Evolutionary conservation across 1,284 basidiomycete species (phyloP).

Genomic region (Austroboletus niveus): DNA sequence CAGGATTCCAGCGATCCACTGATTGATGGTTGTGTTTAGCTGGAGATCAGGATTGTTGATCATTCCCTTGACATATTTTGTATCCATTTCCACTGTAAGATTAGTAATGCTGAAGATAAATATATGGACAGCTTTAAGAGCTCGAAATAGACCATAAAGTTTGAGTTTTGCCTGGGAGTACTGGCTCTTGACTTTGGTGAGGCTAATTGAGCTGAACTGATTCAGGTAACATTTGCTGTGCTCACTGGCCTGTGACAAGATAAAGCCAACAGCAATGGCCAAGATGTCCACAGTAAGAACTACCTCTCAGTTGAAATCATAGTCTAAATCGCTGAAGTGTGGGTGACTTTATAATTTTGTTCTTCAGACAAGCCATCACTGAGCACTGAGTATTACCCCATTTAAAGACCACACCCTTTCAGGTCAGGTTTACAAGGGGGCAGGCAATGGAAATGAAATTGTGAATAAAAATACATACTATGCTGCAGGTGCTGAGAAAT

Average conservation of each 20-base stretch:
- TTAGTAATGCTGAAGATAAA: background rate
- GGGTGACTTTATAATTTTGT: background rate
- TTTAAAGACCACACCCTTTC: background rate
- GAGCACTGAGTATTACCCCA: background rate
- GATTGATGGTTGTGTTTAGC: constrained; percentile 37
- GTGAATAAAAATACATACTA: too few species aligned
- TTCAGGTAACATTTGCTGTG: background rate
- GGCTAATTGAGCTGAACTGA: background rate
- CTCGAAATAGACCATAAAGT: background rate
- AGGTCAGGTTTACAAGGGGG: too few species aligned
- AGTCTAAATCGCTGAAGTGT: background rate
- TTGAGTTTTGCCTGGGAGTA: background rate
- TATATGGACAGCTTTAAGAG: background rate
- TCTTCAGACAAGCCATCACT: background rate
- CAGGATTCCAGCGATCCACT: constrained; percentile 41
- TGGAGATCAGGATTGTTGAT: constrained; percentile 11
- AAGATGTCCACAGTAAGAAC: background rate
- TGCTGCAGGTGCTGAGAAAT: too few species aligned
- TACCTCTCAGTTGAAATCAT: background rate
- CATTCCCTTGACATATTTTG: constrained; percentile 12
- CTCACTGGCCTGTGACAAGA: too few species aligned
- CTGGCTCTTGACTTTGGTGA: background rate
- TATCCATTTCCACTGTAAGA: constrained; percentile 3
- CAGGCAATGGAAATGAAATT: too few species aligned
- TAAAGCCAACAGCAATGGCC: background rate